Conservation (phyloP, 768 basidiomycete species). For the Leccinum longicurvipes region DNA sequence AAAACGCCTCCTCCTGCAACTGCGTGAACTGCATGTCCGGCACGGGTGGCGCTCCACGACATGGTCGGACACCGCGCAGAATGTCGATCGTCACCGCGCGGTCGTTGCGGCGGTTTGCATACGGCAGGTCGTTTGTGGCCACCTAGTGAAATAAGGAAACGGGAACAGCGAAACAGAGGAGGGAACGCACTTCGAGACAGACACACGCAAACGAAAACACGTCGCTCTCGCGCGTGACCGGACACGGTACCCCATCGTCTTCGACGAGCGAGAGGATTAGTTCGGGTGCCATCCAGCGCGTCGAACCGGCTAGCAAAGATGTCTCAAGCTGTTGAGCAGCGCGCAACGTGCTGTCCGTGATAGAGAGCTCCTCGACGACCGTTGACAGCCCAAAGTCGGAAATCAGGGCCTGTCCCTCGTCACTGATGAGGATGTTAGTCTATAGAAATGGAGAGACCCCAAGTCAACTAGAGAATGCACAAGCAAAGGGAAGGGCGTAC, state of each 20-base stretch:
- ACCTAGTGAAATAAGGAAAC: constrained; percentile 32
- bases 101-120: constrained; percentile 51
- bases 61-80: constrained; percentile 48
- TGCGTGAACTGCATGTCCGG: constrained; percentile 14
- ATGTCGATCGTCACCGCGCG: constrained; percentile 56
- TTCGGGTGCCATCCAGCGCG: constrained; percentile 51
- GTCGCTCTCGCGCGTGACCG: constrained; percentile 51
- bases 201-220: constrained; percentile 61
- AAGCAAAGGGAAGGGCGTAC: constrained; percentile 31
- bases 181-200: constrained; percentile 49
- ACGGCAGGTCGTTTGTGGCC: constrained; percentile 49
- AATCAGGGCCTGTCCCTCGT: constrained; percentile 49
- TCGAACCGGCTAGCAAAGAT: constrained; percentile 33
- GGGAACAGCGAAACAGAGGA: not conserved
- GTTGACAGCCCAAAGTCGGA: constrained; percentile 63
- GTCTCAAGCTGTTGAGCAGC: constrained; percentile 29
- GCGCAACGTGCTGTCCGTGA: constrained; percentile 22
- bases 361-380: constrained; percentile 51
- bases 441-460: constrained; percentile 21
- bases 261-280: constrained; percentile 48
- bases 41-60: constrained; percentile 28
- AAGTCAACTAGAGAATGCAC: not conserved
- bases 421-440: constrained; percentile 58
- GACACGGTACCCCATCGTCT: constrained; percentile 40
- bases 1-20: constrained; percentile 36